Evolutionary conservation across 225 moss, liverwort and hornwort genomes (phyloP).

Genomic region (Bryoerythrophyllum caledonicum): DNA sequence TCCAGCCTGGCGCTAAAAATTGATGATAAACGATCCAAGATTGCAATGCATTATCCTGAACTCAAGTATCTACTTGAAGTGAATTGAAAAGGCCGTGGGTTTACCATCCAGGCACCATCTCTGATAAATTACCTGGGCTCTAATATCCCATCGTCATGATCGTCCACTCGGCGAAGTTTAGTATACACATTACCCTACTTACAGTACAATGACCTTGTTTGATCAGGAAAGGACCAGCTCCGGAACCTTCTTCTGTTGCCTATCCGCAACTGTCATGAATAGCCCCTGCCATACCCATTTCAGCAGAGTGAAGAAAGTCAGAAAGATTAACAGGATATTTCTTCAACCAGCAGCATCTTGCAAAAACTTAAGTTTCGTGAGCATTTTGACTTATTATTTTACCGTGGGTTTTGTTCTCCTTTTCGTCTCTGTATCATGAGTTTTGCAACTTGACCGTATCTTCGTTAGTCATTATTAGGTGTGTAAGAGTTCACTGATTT

Average conservation of each 20-base stretch:
- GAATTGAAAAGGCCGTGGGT: neutral
- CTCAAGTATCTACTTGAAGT: neutral
- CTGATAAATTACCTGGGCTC: neutral
- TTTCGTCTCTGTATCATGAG: no score
- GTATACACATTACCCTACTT: slow-evolving; percentile 27
- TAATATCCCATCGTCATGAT: neutral
- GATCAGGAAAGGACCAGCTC: slow-evolving; percentile 44
- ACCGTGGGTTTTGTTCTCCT: no score
- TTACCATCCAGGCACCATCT: no score
- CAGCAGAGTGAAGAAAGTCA: slow-evolving; percentile 13
- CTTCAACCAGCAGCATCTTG: no score
- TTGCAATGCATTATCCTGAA: neutral
- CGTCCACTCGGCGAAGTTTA: slow-evolving; percentile 6
- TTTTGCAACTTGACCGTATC: no score
- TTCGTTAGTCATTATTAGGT: no score
- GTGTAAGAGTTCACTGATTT: no score
- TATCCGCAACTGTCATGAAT: slow-evolving; percentile 50
- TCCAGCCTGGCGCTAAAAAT: neutral
- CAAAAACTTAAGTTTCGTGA: no score
- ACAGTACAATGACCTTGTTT: neutral
- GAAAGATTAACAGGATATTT: neutral
- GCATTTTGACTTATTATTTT: no score
- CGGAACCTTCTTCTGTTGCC: slow-evolving; percentile 51
- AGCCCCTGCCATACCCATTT: slow-evolving; percentile 36
- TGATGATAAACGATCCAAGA: neutral